Base-by-base conservation (phyloP, 345 rosid genomes). In the Geranium rotundifolium region DNA sequence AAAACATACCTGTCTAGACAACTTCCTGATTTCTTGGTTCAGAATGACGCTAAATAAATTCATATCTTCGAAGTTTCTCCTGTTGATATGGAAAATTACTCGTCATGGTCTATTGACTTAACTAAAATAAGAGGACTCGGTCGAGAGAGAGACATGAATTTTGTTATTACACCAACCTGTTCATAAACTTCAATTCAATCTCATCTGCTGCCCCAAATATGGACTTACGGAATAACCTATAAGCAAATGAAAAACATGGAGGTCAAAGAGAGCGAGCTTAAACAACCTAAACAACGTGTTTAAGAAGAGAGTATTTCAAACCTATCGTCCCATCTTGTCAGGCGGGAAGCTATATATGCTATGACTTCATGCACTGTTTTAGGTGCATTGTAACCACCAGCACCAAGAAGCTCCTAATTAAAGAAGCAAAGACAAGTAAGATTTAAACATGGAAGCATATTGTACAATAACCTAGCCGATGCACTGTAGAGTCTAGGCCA, bases 301-400 rank as follows among this genome's bases (percentile, higher is more conserved):
- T 17, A 14, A 7, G 20, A 41, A 29, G 49, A 52, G 6, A 5
- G 27, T 60, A 19, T 41, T n/a, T 52, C 56, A 68, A 70, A 90
- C 99, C 97, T 87, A 69, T 93, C 97, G 84, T 93, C 99, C 99
- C 99, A 93, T 54, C 96, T 84, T 64, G 78, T 71, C 62, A 93
- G 90, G 39, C 91, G 89, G 72, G 80, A 72, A 69, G 95, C 91
- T 69, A 93, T 77, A 56, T 73, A 80, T 39, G 95, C 95, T 69
- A 90, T 83, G 73, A 93, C 81, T 76, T 90, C 99, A 74, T 93
- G 99, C 66, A 77, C 90, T 19, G 99, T 85, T 74, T 74, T 80
- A 19, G 99, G 99, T 19, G 79, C 75, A 76, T 84, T 85, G 69
- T 77, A 85, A 54, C 99, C 97, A 62, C 99, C 97, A 17, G 84